Conservation (phyloP, 257 asterid species). For the Nicotiana sylvestris region DNA sequence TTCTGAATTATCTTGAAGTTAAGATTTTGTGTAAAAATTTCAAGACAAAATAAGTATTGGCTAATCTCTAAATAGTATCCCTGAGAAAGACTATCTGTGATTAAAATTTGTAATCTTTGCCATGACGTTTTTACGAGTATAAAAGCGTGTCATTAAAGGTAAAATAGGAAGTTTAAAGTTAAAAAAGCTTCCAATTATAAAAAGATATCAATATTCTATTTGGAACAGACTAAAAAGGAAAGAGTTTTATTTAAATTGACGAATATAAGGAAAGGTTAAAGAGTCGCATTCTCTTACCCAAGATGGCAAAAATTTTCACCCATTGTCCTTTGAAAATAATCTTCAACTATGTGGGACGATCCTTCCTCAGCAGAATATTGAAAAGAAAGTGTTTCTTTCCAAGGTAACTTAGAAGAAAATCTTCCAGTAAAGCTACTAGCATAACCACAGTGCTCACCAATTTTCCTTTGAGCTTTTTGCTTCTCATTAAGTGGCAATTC, state of each 20-base stretch:
- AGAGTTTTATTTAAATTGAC: background rate
- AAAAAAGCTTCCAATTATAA: background rate
- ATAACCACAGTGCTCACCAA: constrained; percentile 13
- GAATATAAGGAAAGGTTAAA: background rate
- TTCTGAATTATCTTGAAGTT: no score
- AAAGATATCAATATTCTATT: accelerated
- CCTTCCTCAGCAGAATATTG: background rate
- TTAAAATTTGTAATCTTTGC: background rate
- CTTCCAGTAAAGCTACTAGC: constrained; percentile 10
- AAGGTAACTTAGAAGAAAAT: constrained; percentile 6
- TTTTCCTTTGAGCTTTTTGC: constrained; percentile 2
- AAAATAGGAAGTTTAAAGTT: background rate
- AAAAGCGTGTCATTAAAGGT: background rate
- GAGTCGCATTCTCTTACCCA: background rate
- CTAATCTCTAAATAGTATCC: no score
- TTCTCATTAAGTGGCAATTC: constrained; percentile 7
- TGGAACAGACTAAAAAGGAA: background rate
- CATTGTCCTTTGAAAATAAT: constrained; percentile 4
- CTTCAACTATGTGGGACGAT: background rate
- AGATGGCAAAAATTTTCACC: background rate
- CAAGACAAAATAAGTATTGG: no score
- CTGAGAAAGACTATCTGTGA: no score
- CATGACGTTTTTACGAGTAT: background rate
- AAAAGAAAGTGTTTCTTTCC: constrained; percentile 18
- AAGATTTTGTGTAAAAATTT: no score